phyloP scores from a whole-genome alignment of 73 alveolate species.

The Tetrahymena thermophila region DNA sequence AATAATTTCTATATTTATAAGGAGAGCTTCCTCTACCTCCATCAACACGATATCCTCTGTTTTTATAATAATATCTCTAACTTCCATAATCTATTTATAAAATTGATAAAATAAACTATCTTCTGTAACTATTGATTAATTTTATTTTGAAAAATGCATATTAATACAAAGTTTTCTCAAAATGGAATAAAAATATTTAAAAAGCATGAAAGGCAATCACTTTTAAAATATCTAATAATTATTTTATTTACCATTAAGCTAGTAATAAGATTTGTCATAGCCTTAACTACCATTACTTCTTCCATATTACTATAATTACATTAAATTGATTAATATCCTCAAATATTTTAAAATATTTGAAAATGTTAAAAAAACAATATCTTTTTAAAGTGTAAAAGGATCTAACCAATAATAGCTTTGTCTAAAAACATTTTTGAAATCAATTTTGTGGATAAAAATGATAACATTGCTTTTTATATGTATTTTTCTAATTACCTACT shows the following conservation, averaged over 20 bases:
- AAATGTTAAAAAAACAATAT: background rate
- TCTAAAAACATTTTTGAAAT: background rate
- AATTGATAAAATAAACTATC: background rate
- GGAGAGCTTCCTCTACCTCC: background rate
- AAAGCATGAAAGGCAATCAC: too few species aligned
- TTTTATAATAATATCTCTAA: background rate
- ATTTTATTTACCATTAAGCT: background rate
- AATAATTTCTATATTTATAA: background rate
- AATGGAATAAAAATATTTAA: too few species aligned
- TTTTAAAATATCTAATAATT: too few species aligned
- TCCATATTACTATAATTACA: background rate
- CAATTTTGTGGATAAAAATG: background rate
- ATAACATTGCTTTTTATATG: background rate
- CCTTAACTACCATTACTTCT: background rate
- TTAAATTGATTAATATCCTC: background rate
- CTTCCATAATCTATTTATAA: background rate
- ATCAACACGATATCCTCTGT: background rate
- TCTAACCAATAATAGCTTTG: background rate
- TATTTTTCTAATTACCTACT: background rate
- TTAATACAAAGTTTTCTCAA: background rate
- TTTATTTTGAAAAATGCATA: background rate
- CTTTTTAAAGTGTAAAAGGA: background rate
- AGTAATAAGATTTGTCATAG: background rate
- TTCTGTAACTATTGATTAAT: background rate
- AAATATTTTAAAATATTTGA: background rate